A percentile compares a stretch with the other conserved stretches of the same genome.
Evolutionary conservation across 2,329 filamentous ascomycete species (phyloP).

Genomic region (Tolypocladium inflatum): DNA sequence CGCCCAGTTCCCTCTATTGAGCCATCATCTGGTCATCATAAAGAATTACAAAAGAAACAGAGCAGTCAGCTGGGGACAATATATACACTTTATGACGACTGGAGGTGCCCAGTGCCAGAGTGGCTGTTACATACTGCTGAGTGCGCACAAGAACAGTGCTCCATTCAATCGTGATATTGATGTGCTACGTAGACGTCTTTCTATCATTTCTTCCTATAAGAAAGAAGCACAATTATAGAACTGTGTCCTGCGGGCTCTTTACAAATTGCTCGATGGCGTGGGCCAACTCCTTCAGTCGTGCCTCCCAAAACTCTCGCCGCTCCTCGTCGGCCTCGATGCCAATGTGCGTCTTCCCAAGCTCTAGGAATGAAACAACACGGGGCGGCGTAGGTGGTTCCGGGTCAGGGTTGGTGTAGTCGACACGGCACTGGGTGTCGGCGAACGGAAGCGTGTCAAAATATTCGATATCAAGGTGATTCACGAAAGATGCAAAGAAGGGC

Average conservation of each 20-base stretch:
- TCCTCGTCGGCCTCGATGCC: slow-evolving; percentile 18
- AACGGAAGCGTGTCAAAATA: slow-evolving; percentile 18
- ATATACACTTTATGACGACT: too few relatives aligned
- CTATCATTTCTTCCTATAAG: too few relatives aligned
- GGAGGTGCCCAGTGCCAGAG: too few relatives aligned
- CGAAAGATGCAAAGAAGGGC: slow-evolving; percentile 15
- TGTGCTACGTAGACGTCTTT: too few relatives aligned
- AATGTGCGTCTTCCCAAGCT: slow-evolving; percentile 11
- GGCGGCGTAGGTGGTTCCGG: slow-evolving; percentile 13
- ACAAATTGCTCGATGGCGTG: slow-evolving; percentile 9
- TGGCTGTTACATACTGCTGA: too few relatives aligned
- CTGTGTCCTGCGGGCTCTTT: not conserved
- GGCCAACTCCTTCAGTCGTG: slow-evolving; percentile 12
- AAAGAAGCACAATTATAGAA: too few relatives aligned
- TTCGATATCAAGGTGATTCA: slow-evolving; percentile 17
- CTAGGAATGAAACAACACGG: slow-evolving; percentile 15
- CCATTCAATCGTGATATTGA: too few relatives aligned
- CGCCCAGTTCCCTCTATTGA: too few relatives aligned
- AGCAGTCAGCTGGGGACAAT: too few relatives aligned
- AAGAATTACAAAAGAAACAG: too few relatives aligned
- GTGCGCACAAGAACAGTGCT: too few relatives aligned
- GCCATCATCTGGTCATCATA: too few relatives aligned
- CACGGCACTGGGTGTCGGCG: slow-evolving; percentile 14
- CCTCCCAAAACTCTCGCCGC: slow-evolving; percentile 15
- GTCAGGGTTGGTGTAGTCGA: slow-evolving; percentile 16